A percentile compares a stretch with the other conserved stretches of the same genome.
These are phyloP conservation scores for Intubia oerlemansii DNA, from an alignment of 2,329 filamentous ascomycete species.

Conservation along the genomic window DNA sequence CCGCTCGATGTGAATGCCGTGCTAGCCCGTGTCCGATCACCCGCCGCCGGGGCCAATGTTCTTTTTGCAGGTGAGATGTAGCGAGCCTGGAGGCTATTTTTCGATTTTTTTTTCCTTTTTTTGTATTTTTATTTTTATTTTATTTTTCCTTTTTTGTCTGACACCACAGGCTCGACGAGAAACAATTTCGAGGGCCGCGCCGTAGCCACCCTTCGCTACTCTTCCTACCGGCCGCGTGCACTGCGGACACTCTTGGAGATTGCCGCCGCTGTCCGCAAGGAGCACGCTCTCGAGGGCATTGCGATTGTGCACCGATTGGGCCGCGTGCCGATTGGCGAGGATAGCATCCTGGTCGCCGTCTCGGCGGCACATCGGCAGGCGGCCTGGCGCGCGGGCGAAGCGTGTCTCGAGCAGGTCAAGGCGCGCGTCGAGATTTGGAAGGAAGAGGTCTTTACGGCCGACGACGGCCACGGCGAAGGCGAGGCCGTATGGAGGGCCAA, in stretches of 20 bases:
- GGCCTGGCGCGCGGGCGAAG: constrained; percentile 76
- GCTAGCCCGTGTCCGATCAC: constrained; percentile 48
- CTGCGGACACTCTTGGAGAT: constrained; percentile 48
- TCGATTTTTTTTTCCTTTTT: not conserved
- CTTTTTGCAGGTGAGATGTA: constrained; percentile 47
- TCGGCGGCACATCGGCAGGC: constrained; percentile 64
- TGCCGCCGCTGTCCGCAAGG: constrained; percentile 29
- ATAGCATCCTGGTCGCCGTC: constrained; percentile 79
- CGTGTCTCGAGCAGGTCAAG: constrained; percentile 75
- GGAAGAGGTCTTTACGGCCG: constrained; percentile 49
- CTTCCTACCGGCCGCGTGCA: constrained; percentile 49
- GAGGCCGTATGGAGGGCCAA: constrained; percentile 5
- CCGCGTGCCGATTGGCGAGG: constrained; percentile 70
- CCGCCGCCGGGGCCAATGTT: constrained; percentile 55
- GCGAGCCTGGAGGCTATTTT: not conserved
- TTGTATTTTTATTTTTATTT: no score
- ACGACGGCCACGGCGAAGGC: not conserved
- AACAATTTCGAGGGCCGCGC: constrained; percentile 50
- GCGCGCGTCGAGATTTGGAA: constrained; percentile 89
- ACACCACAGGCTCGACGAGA: constrained; percentile 44
- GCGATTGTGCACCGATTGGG: constrained; percentile 73
- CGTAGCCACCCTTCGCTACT: constrained; percentile 58
- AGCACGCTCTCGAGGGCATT: constrained; percentile 49
- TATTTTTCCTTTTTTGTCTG: constrained; percentile 5
- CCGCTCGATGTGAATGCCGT: constrained; percentile 32